Conservation (phyloP, 2,329 filamentous ascomycete genomes). For the Penicillium sclerotiorum region DNA sequence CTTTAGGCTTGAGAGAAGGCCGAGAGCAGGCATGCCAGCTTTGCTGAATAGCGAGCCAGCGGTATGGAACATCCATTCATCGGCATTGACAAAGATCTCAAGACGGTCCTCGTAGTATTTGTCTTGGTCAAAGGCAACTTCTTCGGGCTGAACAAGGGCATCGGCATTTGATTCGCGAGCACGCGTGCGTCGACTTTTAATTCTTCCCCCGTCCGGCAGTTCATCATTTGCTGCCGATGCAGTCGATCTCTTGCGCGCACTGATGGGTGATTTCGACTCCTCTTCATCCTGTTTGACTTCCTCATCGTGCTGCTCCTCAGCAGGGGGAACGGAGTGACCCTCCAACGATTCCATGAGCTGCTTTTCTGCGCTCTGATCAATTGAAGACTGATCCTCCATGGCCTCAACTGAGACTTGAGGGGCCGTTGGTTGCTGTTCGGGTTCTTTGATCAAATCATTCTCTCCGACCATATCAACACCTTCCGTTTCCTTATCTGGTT, state of each 20-base stretch:
- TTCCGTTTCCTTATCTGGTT: slow-evolving; percentile 15
- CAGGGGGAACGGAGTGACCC: slow-evolving; percentile 28
- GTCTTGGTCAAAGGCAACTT: slow-evolving; percentile 53
- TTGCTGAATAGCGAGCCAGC: slow-evolving; percentile 56
- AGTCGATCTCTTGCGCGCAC: slow-evolving; percentile 61
- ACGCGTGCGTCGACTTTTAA: slow-evolving; percentile 63
- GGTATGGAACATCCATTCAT: slow-evolving; percentile 60
- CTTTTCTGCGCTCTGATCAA: slow-evolving; percentile 40
- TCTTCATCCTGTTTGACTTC: slow-evolving; percentile 28
- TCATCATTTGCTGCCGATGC: slow-evolving; percentile 63
- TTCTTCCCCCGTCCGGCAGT: slow-evolving; percentile 57
- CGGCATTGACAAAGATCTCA: slow-evolving; percentile 56
- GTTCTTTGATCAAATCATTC: slow-evolving; percentile 2
- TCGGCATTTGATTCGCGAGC: slow-evolving; percentile 61
- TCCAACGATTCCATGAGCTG: slow-evolving; percentile 42
- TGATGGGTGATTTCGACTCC: slow-evolving; percentile 39
- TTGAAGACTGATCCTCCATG: slow-evolving; percentile 35
- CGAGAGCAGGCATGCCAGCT: slow-evolving; percentile 51
- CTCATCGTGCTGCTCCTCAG: slow-evolving; percentile 25
- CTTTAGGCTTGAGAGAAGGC: slow-evolving; percentile 44
- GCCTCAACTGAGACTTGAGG: slow-evolving; percentile 22
- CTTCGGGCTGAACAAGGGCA: slow-evolving; percentile 46
- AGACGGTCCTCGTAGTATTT: slow-evolving; percentile 60
- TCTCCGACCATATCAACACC: slow-evolving; percentile 23
- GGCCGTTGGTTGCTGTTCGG: background rate